Evolutionary conservation across 139 green algal species (phyloP).

Genomic region (Micractinium conductrix): DNA sequence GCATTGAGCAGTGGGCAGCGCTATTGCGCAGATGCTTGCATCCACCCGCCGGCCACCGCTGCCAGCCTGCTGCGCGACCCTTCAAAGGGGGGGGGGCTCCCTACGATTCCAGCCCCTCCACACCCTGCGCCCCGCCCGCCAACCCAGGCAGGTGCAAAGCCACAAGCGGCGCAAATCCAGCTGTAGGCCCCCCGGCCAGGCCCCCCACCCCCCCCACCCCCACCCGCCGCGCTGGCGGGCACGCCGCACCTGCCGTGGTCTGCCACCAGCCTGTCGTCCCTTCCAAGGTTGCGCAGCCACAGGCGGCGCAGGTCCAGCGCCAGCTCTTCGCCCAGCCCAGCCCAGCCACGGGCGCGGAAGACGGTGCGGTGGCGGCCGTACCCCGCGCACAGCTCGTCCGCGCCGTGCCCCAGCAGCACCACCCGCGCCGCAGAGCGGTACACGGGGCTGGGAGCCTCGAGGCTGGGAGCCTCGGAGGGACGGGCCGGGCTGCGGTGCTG

Average conservation of each 20-base stretch:
- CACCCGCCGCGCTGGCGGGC: background rate
- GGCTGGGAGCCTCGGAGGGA: too few relatives aligned
- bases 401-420: constrained; percentile 91
- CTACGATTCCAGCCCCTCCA: too few relatives aligned
- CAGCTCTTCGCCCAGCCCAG: constrained; percentile 74
- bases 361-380: constrained; percentile 93
- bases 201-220: background rate
- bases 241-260: constrained; percentile 69
- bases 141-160: too few relatives aligned
- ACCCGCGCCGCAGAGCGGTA: constrained; percentile 72
- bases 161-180: background rate
- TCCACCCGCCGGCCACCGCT: too few relatives aligned
- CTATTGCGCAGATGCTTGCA: too few relatives aligned
- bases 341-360: constrained; percentile 55
- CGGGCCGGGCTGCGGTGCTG: background rate
- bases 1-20: too few relatives aligned
- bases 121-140: too few relatives aligned
- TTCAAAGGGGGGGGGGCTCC: too few relatives aligned
- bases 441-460: too few relatives aligned
- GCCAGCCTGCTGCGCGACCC: too few relatives aligned
- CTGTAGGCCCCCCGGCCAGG: background rate
- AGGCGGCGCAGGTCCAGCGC: constrained; percentile 84
- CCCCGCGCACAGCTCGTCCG: constrained; percentile 93
- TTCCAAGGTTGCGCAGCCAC: constrained; percentile 92
- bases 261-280: constrained; percentile 90